Evolutionary conservation across 2,329 filamentous ascomycete species (phyloP).

Genomic region (Rugonectria rugulosa): DNA sequence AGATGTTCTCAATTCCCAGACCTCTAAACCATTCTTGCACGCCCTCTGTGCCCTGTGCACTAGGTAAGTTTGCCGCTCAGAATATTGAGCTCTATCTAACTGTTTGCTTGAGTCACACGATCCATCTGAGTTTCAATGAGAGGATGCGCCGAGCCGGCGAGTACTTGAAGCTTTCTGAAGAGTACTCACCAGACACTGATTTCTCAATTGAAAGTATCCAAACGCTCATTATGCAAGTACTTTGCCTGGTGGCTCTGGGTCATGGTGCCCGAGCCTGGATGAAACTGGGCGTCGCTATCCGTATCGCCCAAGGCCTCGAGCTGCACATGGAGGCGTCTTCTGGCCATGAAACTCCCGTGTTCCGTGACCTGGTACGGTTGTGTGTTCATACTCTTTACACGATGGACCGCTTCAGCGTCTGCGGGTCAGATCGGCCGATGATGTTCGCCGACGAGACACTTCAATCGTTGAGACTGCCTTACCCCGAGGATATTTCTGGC

Average conservation of each 20-base stretch:
- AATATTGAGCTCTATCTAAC: background rate
- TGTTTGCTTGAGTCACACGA: no score
- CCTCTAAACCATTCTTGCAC: constrained; percentile 9
- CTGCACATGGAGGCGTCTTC: constrained; percentile 7
- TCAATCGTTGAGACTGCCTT: background rate
- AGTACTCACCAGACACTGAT: background rate
- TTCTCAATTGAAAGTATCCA: constrained; percentile 15
- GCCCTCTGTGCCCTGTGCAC: constrained; percentile 13
- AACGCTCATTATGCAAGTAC: constrained; percentile 11
- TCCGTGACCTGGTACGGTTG: background rate
- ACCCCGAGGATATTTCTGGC: background rate
- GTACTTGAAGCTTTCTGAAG: constrained; percentile 18
- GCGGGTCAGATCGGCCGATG: constrained; percentile 21
- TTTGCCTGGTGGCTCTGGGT: constrained; percentile 11
- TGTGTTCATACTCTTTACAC: constrained; percentile 15
- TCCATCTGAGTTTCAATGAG: background rate
- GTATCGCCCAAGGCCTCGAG: constrained; percentile 22
- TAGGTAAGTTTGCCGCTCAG: constrained; percentile 2
- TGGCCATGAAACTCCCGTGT: background rate
- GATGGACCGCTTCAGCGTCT: constrained; percentile 25
- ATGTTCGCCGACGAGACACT: constrained; percentile 15
- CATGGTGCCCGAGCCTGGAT: constrained; percentile 20
- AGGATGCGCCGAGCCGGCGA: background rate
- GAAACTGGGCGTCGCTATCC: constrained; percentile 21
- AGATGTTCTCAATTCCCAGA: constrained; percentile 10